Base-by-base conservation (phyloP, 805 yeast genomes). In the Danielia oregonensis region DNA sequence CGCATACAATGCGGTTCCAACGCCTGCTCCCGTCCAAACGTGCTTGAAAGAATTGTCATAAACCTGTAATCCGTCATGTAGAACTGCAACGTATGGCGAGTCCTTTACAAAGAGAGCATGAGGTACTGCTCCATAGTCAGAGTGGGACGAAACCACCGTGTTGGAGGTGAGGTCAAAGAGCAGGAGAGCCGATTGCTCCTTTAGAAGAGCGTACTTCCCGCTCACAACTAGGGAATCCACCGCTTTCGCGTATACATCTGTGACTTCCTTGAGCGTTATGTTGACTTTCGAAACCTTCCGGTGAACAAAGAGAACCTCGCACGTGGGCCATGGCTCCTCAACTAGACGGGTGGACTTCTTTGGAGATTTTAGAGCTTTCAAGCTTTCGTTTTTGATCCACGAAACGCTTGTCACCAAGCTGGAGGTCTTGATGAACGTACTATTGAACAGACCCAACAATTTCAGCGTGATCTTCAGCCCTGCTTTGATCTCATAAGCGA, bases 51-150 rank as follows among this genome's bases (percentile, higher is more conserved):
- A 17, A 14, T 16, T 15, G 32, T 29, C 26, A 17, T 18, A 19
- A 14, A 29, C 16, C 3, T 21, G 30, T 31, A 32, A 26, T n/a
- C 26, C 26, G 12, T 30, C 6, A 15, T 22, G 26, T 14, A 30
- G 32, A 14, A 11, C 24, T 12, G 22, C 29, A 12, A 32, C 19
- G 25, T 17, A 25, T 11, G 34, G 34, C 24, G 13, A 15, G 17
- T 17, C 18, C 14, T 27, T 27, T 13, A 12, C 16, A 14, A 17
- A 11, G 12, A 18, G 23, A 9, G 30, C 5, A 13, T 27, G 16
- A 6, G 17, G 21, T 7, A 14, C 28, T 13, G 9, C 7, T 5
- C 4, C 11, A 5, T 13, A 4, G 9, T 10, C 28, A 6, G 28
- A 11, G 17, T 22, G 18, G 23, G 26, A 23, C 5, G 27, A 14